Evolutionary conservation across 73 alveolate species (phyloP), one percentile per base, ranked within the genome.

Genomic region (Uronychia binucleata): DNA sequence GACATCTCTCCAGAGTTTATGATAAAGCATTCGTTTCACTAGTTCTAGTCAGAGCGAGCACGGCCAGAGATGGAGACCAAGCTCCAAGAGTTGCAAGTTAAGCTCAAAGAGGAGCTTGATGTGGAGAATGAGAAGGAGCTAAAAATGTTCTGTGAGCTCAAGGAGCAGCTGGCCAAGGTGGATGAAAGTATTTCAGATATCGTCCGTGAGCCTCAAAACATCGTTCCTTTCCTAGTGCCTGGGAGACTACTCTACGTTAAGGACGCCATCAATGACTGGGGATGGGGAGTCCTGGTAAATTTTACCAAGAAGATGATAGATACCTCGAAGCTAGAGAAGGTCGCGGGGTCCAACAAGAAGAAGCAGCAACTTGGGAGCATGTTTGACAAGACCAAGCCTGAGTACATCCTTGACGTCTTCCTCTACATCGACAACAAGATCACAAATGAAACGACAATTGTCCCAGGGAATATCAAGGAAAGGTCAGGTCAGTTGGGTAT

Each of bases 1-100:
- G 99, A 98, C 75, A 88, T 96, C 31, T 93, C 89, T 78, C 98
- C 99, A 57, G 99, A 99, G 86, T 97, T 92, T 81, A 96, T 99
- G 93, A 97, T 99, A 31, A 94, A 94, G 88, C 89, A 97, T 88
- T 86, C 98, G 59, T 98, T 98, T 91, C 98, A 96, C 86, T 98
- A 99, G 91, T 99, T 98, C 94, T 98, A 99, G 89, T 97, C 89
- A 75, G 99, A 98, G 33, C 96, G 98, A 86, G 91, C 91, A 29
- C 87, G 90, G 57, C 99, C 99, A n/a, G 86, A 93, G 78, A 57
- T 96, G 88, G 93, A 93, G 83, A 92, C 90, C 76, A 95, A 94
- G 80, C 81, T 88, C 26, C 60, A 82, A 31, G 33, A 86, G 31
- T 93, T 89, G 77, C 88, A 88, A 57, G 82, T 58, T 31, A 90